These are phyloP conservation scores for Candida gorgasii DNA, from an alignment of 805 yeast genomes.

Conservation along the genomic window DNA sequence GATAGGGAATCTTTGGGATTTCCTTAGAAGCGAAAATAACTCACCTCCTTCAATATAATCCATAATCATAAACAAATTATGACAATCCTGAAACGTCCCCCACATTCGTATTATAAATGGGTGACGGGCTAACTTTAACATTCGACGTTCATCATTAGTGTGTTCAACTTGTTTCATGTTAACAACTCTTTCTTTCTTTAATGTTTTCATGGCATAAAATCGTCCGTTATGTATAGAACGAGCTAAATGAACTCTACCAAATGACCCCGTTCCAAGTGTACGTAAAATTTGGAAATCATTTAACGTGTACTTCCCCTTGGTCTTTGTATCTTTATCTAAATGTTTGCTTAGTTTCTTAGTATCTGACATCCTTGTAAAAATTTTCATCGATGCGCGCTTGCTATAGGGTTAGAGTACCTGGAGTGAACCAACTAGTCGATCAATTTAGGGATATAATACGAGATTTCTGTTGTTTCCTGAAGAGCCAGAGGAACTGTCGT, in stretches of 20 bases:
- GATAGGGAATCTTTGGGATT: slow-evolving; percentile 59
- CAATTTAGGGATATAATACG: too few species aligned
- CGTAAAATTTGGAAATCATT: slow-evolving; percentile 57
- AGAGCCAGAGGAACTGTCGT: too few species aligned
- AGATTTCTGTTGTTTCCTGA: too few species aligned
- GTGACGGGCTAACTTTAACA: slow-evolving; percentile 58
- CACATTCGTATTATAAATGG: slow-evolving; percentile 64
- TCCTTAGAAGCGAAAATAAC: slow-evolving; percentile 54
- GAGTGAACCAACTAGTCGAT: too few species aligned
- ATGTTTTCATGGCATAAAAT: slow-evolving; percentile 59
- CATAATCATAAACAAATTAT: slow-evolving; percentile 61
- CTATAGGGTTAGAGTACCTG: not conserved
- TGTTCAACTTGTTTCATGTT: slow-evolving; percentile 66
- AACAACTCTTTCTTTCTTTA: slow-evolving; percentile 57
- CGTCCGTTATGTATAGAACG: slow-evolving; percentile 59
- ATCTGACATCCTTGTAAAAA: slow-evolving; percentile 8
- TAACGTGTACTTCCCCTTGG: slow-evolving; percentile 59
- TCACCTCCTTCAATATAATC: slow-evolving; percentile 68
- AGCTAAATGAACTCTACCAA: slow-evolving; percentile 61
- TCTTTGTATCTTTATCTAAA: slow-evolving; percentile 34
- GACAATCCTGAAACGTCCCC: slow-evolving; percentile 65
- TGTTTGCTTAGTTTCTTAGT: slow-evolving; percentile 16
- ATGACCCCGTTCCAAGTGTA: slow-evolving; percentile 62
- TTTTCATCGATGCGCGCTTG: slow-evolving; percentile 8
- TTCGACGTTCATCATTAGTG: slow-evolving; percentile 62